Evolutionary conservation across 2,329 filamentous ascomycete genomes (phyloP).

Genomic region (Lachnellula willkommii): DNA sequence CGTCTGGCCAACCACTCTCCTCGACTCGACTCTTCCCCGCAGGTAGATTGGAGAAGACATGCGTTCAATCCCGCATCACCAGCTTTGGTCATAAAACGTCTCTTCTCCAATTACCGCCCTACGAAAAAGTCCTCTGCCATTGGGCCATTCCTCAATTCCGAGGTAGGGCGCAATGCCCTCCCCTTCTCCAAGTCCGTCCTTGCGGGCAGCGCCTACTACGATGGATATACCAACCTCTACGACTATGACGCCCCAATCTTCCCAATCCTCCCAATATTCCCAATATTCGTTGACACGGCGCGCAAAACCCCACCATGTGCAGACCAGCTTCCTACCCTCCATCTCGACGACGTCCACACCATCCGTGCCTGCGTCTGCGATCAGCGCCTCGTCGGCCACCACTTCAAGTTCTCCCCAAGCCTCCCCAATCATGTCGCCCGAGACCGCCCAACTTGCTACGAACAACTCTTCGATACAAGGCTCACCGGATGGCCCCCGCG

Average conservation of each 20-base stretch:
- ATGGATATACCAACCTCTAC: constrained; percentile 6
- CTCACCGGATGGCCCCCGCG: constrained; percentile 59
- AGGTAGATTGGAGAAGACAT: constrained; percentile 17
- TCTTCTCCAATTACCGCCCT: constrained; percentile 12
- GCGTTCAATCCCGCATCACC: constrained; percentile 23
- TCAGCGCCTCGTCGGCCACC: constrained; percentile 51
- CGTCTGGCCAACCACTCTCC: not conserved
- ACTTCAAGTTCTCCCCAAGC: constrained; percentile 48
- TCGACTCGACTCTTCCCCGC: not conserved
- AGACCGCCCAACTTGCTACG: constrained; percentile 44
- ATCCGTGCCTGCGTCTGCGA: constrained; percentile 46
- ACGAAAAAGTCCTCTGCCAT: constrained; percentile 17
- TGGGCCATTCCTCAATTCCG: constrained; percentile 15
- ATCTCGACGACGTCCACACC: constrained; percentile 23
- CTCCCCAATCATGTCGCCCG: constrained; percentile 54
- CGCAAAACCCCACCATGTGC: constrained; percentile 28
- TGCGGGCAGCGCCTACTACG: constrained; percentile 9
- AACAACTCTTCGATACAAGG: constrained; percentile 60
- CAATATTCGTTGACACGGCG: constrained; percentile 17
- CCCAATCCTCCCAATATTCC: constrained; percentile 13
- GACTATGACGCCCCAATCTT: constrained; percentile 15
- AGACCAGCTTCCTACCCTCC: constrained; percentile 27
- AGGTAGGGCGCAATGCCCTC: constrained; percentile 17
- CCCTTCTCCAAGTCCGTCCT: constrained; percentile 17
- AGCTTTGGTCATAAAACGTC: constrained; percentile 20